Evolutionary conservation across 768 basidiomycete species (phyloP).

Genomic region (Mycena haematopus): DNA sequence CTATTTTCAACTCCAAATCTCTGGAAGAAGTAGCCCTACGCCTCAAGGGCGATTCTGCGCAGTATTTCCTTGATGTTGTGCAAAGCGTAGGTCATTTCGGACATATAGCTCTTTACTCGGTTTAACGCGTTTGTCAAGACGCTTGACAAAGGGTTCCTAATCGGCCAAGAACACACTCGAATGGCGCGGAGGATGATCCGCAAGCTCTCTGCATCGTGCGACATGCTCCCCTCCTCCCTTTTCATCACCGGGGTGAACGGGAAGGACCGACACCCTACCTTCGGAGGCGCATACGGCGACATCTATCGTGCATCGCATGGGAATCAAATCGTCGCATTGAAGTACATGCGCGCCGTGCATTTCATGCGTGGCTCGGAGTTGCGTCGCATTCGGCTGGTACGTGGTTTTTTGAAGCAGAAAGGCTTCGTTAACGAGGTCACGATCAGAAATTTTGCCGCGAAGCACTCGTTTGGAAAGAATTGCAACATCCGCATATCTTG

Average conservation of each 20-base stretch:
- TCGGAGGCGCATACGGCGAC: too few relatives aligned
- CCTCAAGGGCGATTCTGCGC: neutral
- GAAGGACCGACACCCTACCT: neutral
- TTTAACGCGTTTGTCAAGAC: neutral
- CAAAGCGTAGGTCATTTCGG: constrained; percentile 7
- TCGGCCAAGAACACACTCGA: neutral
- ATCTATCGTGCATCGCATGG: too few relatives aligned
- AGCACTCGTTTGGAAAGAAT: neutral
- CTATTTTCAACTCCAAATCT: neutral
- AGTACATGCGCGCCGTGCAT: too few relatives aligned
- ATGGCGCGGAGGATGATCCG: constrained; percentile 21
- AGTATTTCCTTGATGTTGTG: constrained; percentile 15
- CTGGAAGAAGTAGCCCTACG: neutral
- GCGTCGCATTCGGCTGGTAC: too few relatives aligned
- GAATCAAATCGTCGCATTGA: too few relatives aligned
- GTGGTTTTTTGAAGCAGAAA: too few relatives aligned
- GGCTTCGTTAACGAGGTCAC: too few relatives aligned
- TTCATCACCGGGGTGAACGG: constrained; percentile 27
- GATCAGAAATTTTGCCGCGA: neutral
- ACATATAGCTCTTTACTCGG: too few relatives aligned
- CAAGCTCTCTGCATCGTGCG: constrained; percentile 27
- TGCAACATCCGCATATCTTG: neutral
- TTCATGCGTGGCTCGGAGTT: too few relatives aligned
- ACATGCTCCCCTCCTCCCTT: constrained; percentile 24
- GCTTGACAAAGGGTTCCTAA: constrained; percentile 4